Base-by-base conservation (phyloP, 108 stramenopile species). In the Nitzschia sp. region DNA sequence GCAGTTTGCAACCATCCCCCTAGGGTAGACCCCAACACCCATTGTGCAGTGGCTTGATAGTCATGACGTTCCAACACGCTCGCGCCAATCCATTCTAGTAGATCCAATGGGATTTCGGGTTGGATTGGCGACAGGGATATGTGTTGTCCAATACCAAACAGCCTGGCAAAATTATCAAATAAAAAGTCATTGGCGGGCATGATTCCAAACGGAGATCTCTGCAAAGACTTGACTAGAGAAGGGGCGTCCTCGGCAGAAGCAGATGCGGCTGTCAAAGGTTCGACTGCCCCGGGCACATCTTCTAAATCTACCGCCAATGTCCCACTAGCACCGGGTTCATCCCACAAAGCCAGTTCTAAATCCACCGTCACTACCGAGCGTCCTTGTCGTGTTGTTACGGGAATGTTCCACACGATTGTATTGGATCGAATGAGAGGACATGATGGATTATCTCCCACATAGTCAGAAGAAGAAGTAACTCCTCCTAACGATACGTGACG, bases 111-210 rank as follows among this genome's bases (percentile, higher is more conserved):
- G 13, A 56, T 63, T 46, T 78, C 38, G 9, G 68, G 58, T 4
- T 51, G 4, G 60, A 80, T 80, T 6, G 82, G 78, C 17, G 79
- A 65, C 34, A 93, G 78, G 18, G 90, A 88, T 35, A 94, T 86
- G 76, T 94, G 90, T 59, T 94, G 93, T 38, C 93, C 93, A 48
- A 94, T 84, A 21, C 89, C 87, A 70, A 94, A 91, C 3, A 91
- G 67, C n/a, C 76, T 57, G 1, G 89, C 91, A 33, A 94, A 60
- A 63, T 94, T 88, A 21, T 70, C 68, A 54, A 82, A 80, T 35
- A 75, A 62, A 31, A 46, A 56, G 32, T 76, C 59, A 51, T 77
- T 61, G 1, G 57, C 29, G 6, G 72, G 68, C 68, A 77, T 73
- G 29, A 42, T 53, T 25, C 66, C 29, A 74, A 68, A 54, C 23